These are phyloP conservation scores for Kewa caespitosa DNA, from an alignment of 179 eudicot species.

Conservation along the genomic window DNA sequence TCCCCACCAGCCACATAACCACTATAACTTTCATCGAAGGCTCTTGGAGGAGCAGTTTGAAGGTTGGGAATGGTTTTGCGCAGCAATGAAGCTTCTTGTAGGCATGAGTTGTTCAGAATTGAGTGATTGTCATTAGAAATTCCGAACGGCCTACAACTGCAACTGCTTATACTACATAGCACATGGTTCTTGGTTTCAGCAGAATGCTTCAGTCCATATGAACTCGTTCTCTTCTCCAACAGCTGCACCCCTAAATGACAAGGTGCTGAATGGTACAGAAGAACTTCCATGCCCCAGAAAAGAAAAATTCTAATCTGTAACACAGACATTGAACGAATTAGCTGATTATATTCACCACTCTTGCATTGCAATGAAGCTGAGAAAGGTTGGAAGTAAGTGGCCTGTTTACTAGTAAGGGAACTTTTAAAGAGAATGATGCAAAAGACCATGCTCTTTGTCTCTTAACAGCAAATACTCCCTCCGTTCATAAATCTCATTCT, in stretches of 20 bases:
- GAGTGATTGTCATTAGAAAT: conserved; percentile 20
- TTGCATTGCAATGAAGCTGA: too few species aligned
- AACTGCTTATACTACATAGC: conserved; percentile 16
- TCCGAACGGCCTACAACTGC: conserved; percentile 19
- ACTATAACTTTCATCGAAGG: conserved; percentile 41
- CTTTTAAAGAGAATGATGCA: too few species aligned
- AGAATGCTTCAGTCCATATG: conserved; percentile 24
- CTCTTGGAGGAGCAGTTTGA: conserved; percentile 35
- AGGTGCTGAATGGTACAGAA: conserved; percentile 52
- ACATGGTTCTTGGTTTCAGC: conserved; percentile 24
- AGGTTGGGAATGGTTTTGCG: conserved; percentile 23
- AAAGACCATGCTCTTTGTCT: too few species aligned
- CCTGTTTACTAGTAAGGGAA: too few species aligned
- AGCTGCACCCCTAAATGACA: conserved; percentile 28
- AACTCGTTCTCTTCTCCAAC: conserved; percentile 24
- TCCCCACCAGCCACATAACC: conserved; percentile 54
- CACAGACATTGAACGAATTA: too few species aligned
- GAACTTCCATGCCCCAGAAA: conserved; percentile 53
- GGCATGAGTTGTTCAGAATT: conserved; percentile 18
- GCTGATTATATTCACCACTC: too few species aligned
- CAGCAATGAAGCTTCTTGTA: conserved; percentile 24
- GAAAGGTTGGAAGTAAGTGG: too few species aligned
- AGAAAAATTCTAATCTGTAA: conserved; percentile 22
- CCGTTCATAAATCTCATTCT: too few species aligned
- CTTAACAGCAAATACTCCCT: too few species aligned